These are phyloP conservation scores for Suillus clintonianus DNA, from an alignment of 768 basidiomycete genomes.

Conservation along the genomic window DNA sequence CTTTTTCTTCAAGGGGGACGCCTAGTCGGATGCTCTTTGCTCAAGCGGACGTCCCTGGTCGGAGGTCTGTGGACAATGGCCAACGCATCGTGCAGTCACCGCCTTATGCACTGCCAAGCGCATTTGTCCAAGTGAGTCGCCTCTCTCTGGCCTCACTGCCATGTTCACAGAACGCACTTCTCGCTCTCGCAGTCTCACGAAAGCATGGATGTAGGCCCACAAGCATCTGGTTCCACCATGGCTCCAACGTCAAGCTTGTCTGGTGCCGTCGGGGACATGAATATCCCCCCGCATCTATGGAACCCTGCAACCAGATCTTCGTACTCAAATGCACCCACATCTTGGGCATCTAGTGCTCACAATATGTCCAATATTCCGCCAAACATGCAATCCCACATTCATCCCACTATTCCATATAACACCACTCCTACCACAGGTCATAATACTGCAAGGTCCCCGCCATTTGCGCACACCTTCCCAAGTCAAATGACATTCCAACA, in stretches of 20 bases:
- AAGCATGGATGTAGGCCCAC: slow-evolving; percentile 24
- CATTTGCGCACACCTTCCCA: slow-evolving; percentile 6
- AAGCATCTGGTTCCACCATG: slow-evolving; percentile 43
- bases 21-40: slow-evolving; percentile 31
- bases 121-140: slow-evolving; percentile 39
- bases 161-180: slow-evolving; percentile 17
- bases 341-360: slow-evolving; percentile 9
- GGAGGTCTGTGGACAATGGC: slow-evolving; percentile 42
- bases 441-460: slow-evolving; percentile 15
- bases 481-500: slow-evolving; percentile 10
- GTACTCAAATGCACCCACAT: slow-evolving; percentile 12
- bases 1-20: slow-evolving; percentile 22
- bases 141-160: slow-evolving; percentile 8
- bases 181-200: slow-evolving; percentile 22
- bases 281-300: slow-evolving; percentile 37
- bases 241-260: slow-evolving; percentile 52
- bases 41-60: slow-evolving; percentile 35
- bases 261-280: slow-evolving; percentile 62
- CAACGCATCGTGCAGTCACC: slow-evolving; percentile 32
- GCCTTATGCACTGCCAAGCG: slow-evolving; percentile 30
- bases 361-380: slow-evolving; percentile 2
- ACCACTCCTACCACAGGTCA: slow-evolving; percentile 19
- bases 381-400: slow-evolving; percentile 25
- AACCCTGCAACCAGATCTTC: slow-evolving; percentile 24
- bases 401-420: slow-evolving; percentile 24